These are phyloP conservation scores for Wickerhamiella spandovensis DNA, from an alignment of 805 yeast genomes.

Conservation along the genomic window DNA sequence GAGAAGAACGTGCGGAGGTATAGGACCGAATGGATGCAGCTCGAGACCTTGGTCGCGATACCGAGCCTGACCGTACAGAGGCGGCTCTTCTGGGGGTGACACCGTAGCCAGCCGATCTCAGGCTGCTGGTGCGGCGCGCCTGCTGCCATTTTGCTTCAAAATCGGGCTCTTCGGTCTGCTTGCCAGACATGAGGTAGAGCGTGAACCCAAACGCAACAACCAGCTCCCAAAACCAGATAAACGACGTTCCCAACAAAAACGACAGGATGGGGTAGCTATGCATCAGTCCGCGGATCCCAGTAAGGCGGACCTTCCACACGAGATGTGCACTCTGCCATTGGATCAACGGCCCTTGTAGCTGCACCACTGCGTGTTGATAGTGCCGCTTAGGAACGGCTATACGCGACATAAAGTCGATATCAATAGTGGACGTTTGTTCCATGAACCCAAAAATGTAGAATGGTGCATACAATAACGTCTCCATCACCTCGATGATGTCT, in stretches of 20 bases:
- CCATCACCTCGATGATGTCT: slow-evolving; percentile 18
- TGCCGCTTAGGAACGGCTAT: neutral
- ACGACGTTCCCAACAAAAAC: slow-evolving; percentile 6
- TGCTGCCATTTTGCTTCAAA: neutral
- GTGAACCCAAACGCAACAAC: slow-evolving; percentile 7
- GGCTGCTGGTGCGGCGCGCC: neutral
- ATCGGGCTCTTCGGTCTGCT: neutral
- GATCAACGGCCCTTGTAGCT: neutral
- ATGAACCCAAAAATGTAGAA: slow-evolving; percentile 19
- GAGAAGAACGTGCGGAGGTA: neutral
- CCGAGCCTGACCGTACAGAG: neutral
- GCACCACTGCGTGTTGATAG: neutral
- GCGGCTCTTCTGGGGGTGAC: neutral
- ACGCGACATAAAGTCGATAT: slow-evolving; percentile 15
- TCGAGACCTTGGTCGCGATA: neutral
- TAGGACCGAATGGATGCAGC: neutral
- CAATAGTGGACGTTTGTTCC: slow-evolving; percentile 17
- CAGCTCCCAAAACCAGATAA: slow-evolving; percentile 9
- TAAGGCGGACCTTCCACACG: slow-evolving; percentile 4
- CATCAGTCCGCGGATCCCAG: slow-evolving; percentile 12
- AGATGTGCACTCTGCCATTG: slow-evolving; percentile 2
- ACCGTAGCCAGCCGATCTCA: too few species aligned
- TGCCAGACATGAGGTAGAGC: neutral
- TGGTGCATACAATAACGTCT: slow-evolving; percentile 20
- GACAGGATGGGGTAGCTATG: slow-evolving; percentile 7